A percentile compares a stretch with the other conserved stretches of the same genome.
These are phyloP conservation scores for Suillus brevipes DNA, from an alignment of 768 basidiomycete genomes.

Conservation along the genomic window DNA sequence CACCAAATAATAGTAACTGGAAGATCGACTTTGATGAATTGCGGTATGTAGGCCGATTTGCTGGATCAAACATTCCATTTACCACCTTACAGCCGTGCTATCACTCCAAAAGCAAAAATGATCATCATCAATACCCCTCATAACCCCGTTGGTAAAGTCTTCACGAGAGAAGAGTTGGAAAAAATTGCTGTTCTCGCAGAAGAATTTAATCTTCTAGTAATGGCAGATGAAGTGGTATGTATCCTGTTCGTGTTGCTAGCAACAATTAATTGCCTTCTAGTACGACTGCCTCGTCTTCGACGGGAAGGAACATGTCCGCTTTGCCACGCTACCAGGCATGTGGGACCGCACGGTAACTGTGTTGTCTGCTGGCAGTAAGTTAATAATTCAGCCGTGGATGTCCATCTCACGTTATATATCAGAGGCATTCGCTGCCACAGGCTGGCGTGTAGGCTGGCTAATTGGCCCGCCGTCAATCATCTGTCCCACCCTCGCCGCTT, in stretches of 20 bases:
- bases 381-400: not conserved
- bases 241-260: not conserved
- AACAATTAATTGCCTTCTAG: constrained; percentile 37
- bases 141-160: constrained; percentile 98
- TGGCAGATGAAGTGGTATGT: constrained; percentile 95
- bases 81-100: constrained; percentile 55
- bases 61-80: not conserved
- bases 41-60: constrained; percentile 44
- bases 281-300: constrained; percentile 95
- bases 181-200: constrained; percentile 84
- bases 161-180: constrained; percentile 79
- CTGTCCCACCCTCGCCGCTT: constrained; percentile 82
- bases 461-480: constrained; percentile 86
- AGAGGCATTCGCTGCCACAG: constrained; percentile 97
- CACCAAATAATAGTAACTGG: constrained; percentile 77
- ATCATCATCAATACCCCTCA: constrained; percentile 96
- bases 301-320: constrained; percentile 83
- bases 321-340: constrained; percentile 95
- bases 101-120: constrained; percentile 90
- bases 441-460: constrained; percentile 97
- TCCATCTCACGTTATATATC: constrained; percentile 11
- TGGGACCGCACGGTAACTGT: constrained; percentile 98
- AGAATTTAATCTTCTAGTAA: constrained; percentile 89
- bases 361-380: constrained; percentile 90
- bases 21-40: constrained; percentile 87